Evolutionary conservation across 495 filamentous ascomycete genomes (phyloP), one percentile per base, ranked within the genome.

Genomic region (Podospora australis): DNA sequence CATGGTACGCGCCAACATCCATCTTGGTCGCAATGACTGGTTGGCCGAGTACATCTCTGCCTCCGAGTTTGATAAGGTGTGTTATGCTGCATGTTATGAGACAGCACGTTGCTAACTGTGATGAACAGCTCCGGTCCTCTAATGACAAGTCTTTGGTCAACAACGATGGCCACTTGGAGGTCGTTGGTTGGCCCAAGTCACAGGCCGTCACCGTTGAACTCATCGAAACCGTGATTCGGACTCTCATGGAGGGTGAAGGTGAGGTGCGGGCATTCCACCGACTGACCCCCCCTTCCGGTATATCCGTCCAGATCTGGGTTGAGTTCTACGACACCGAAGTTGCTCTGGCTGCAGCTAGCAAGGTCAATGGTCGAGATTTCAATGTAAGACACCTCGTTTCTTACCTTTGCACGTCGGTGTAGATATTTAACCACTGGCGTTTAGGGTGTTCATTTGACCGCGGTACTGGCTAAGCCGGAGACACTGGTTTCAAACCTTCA

Each of bases 321-420:
- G 83, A 87, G 51, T 87, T 75, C 57, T 75, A 65, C 39, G 77
- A 85, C 39, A 63, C 62, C 39, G 55, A 68, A 8, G 52, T 57
- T 42, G 64, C 71, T 19, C 17, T 68, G 10, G 47, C 54, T 1
- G 67, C 63, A 11, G 59, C 69, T 4, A 45, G 58, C 2, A 61
- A 57, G 48, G 61, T 78, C 39, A 76, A 78, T 54, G 70, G 71
- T 17, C 54, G 63, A 19, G 64, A 67, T 2, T 48, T 80, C 49
- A 63, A 71, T 46, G 81, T 80, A 54, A 68, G 78, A 50, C 16
- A 9, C 32, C 13, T 14, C 55, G 39, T 9, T 44, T 17, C 24
- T 45, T 3, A 42, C 11, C 20, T 21, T 19, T 17, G 21, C 14
- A 26, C 19, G 57, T 57, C 55, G 9, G 42, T 59, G 11, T 40